Conservation (phyloP, 306 rosid genomes). For the Quercus robur region DNA sequence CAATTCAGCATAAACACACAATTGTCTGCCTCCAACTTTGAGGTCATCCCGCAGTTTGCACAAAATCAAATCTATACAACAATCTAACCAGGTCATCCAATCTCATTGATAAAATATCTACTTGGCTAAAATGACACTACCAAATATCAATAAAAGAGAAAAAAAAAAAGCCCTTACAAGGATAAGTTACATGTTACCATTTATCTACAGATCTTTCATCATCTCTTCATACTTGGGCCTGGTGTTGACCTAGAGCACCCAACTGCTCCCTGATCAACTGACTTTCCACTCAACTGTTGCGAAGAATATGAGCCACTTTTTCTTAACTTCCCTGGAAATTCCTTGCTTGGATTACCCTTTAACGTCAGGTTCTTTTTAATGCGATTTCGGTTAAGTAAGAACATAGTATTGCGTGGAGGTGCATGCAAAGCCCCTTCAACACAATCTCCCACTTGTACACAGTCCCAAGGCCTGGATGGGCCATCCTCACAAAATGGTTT, state of each 20-base stretch:
- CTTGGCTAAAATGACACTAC: slow-evolving; percentile 18
- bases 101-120: slow-evolving; percentile 23
- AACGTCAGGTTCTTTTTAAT: slow-evolving; percentile 57
- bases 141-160: slow-evolving; percentile 11
- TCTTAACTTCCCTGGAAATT: slow-evolving; percentile 61
- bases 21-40: slow-evolving; percentile 10
- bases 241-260: slow-evolving; percentile 53
- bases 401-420: slow-evolving; percentile 55
- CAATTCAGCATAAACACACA: not conserved
- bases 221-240: slow-evolving; percentile 43
- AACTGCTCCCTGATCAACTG: slow-evolving; percentile 47
- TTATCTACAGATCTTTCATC: slow-evolving; percentile 28
- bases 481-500: slow-evolving; percentile 56
- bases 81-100: slow-evolving; percentile 17
- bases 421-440: slow-evolving; percentile 71
- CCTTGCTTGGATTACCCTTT: slow-evolving; percentile 57
- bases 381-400: slow-evolving; percentile 60
- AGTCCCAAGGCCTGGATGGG: slow-evolving; percentile 67
- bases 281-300: slow-evolving; percentile 41
- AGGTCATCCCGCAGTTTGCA: slow-evolving; percentile 4
- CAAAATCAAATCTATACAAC: slow-evolving; percentile 18
- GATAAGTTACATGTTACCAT: slow-evolving; percentile 5
- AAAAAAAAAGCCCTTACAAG: slow-evolving; percentile 1
- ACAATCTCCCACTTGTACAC: slow-evolving; percentile 66
- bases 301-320: slow-evolving; percentile 48